Evolutionary conservation across 73 alveolate genomes (phyloP), one percentile per base, ranked within the genome.

Genomic region (Blepharisma japonicum): DNA sequence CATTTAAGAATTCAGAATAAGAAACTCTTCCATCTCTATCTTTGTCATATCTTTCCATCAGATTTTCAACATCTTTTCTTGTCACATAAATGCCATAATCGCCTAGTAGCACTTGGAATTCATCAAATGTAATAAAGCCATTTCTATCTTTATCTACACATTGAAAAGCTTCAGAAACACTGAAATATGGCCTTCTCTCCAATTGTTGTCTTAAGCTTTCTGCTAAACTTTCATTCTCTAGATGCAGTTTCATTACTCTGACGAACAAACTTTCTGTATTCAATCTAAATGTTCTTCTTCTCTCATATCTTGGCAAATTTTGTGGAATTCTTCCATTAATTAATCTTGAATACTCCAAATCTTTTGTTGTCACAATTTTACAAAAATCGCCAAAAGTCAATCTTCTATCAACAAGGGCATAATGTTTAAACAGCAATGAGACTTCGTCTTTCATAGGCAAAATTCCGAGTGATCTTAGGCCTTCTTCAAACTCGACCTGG

Each of bases 391-490:
- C 32, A 76, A 67, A 85, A 14, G 68, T 71, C 39, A 85, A 78
- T 55, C 56, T 81, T 6, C 83, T 76, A 54, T 85, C 79, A 11
- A 49, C 68, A 45, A 79, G 56, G 66, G 83, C 86, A 42, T 81
- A 85, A 79, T 86, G 83, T 72, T 55, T 77, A 61, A 81, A 56
- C 68, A 85, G 71, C 9, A 85, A 71, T 49, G 76, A 46, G 11
- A 71, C 56, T 45, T 85, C 89, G 21, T 85, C 91, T 78, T 77
- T 79, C 11, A 89, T 71, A 8, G 92, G 86, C 18, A 39, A 51
- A 38, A 79, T 55, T 42, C 86, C 86, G 25, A 79, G 25, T 27
- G 14, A 9, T 14, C 11, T 71, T 27, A 85, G 68, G 53, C 79
- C 68, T 14, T 72, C 85, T 21, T 81, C 83, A 71, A 81, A 53